Evolutionary conservation across 2,329 filamentous ascomycete species (phyloP), one percentile per base, ranked within the genome.

Genomic region (Colletotrichum cuscutae): DNA sequence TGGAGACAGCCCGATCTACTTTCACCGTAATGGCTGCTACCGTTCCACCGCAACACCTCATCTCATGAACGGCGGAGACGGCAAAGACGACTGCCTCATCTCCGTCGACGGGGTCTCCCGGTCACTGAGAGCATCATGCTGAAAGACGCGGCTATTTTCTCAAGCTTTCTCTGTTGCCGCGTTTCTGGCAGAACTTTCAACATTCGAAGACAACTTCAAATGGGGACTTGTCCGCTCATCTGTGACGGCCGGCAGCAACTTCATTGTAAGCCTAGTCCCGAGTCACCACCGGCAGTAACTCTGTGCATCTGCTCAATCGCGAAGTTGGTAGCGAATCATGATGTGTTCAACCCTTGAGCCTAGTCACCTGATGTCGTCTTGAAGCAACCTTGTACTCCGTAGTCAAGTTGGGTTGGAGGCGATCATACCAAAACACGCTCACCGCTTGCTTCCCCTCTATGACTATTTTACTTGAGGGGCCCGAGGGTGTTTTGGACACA

Each of bases 71-170:
- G 60, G 61, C 56, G 54, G 42, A 61, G 60, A 56, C 26, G 61
- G 56, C 26, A 35, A 49, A 52, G 46, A 52, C 26, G 60, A 56
- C 24, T 13, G 26, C 26, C 22, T 53, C 22, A 19, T 13, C 26
- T 46, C n/a, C 26, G 15, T 26, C 46, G 46, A 69, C 32, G 32
- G 66, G 58, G 65, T 13, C 28, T 32, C 52, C 58, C 13, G 52
- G 58, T 32, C 53, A 22, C 24, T 6, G 30, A 32, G 65, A 68
- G 57, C 24, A 59, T 64, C 30, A 35, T 54, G 59, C 65, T 37
- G 24, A 63, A 35, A 56, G 65, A 64, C 59, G 69, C 69, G 69
- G 69, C 69, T 72, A 69, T 69, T 28, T 35, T n/a, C 13, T 28
- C 53, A 32, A 24, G 61, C 11, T 19, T 13, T 11, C 26, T 52